Base-by-base conservation (phyloP, 1,139 yeast genomes). In the Diutina neorugosa region DNA sequence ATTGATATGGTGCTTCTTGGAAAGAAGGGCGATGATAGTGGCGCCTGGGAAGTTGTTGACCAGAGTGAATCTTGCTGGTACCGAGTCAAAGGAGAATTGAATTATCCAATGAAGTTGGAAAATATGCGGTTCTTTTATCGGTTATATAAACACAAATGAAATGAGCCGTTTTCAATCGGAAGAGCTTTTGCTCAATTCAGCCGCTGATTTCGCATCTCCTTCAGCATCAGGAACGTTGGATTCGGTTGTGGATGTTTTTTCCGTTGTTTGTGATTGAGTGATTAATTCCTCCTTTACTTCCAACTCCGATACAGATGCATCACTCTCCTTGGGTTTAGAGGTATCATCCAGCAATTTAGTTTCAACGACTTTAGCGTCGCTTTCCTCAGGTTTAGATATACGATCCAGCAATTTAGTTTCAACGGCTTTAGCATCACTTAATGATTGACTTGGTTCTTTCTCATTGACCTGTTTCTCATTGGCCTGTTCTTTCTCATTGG, bases 61-160 rank as follows among this genome's bases (percentile, higher is more conserved):
- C 74, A 79, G 54, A 78, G 82, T 55, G 96, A 89, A 59, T 84
- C 94, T 55, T 78, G 84, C 57, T 89, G 96, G 96, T 88, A 83
- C 67, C 73, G 96, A 60, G 69, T 84, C 20, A 69, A 69, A 14
- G 25, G 16, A 21, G 76, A 74, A n/a, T 68, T 84, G 3, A 69
- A 74, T 6, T 89, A 87, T 61, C 82, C 84, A 1, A 69, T 87
- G 69, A 86, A 86, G 60, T 68, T 89, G 56, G 96, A 89, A 63
- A 88, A 86, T 64, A 88, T 88, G 96, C 75, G 96, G 56, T 86
- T 86, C 64, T 88, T 89, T 65, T 83, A 83, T 65, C 75, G 96
- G 59, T 69, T 89, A 52, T 89, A 87, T 66, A 70, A 77, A 60
- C 81, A 80, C 67, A 73, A 63, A 58, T 70, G 62, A 56, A 9